Evolutionary conservation across 495 filamentous ascomycete species (phyloP).

Genomic region (Neurospora tetraspora): DNA sequence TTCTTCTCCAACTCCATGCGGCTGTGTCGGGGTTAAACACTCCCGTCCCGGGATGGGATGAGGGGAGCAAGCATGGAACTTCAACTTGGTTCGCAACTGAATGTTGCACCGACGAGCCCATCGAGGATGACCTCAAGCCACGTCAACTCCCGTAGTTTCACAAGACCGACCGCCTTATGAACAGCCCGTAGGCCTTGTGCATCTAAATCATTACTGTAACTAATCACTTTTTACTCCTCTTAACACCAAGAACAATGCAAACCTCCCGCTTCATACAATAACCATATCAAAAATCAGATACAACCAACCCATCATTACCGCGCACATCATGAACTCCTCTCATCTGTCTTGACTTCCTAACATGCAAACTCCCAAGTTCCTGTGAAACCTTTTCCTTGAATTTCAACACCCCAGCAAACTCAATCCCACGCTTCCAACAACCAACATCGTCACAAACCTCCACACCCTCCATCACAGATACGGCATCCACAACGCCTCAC

Average conservation of each 20-base stretch:
- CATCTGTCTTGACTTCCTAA: too few relatives aligned
- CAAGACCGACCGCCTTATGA: neutral
- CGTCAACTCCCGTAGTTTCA: neutral
- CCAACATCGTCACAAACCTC: neutral
- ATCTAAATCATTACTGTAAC: neutral
- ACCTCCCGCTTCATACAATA: neutral
- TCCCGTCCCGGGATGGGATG: neutral
- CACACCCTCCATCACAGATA: constrained; percentile 52
- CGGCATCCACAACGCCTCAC: constrained; percentile 94
- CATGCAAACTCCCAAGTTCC: neutral
- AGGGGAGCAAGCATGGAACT: neutral
- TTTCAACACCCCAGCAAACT: neutral
- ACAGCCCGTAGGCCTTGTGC: neutral
- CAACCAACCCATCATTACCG: neutral
- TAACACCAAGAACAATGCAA: neutral
- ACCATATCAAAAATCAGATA: neutral
- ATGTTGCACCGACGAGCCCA: neutral
- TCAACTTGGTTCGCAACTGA: neutral
- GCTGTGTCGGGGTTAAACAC: neutral
- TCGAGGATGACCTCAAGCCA: neutral
- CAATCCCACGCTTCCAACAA: neutral
- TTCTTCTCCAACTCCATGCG: neutral
- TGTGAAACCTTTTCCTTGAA: neutral
- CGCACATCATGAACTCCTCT: too few relatives aligned
- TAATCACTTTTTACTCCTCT: neutral